Evolutionary conservation across 2,329 filamentous ascomycete species (phyloP), one percentile per base, ranked within the genome.

Genomic region (Ophiostoma piceae): DNA sequence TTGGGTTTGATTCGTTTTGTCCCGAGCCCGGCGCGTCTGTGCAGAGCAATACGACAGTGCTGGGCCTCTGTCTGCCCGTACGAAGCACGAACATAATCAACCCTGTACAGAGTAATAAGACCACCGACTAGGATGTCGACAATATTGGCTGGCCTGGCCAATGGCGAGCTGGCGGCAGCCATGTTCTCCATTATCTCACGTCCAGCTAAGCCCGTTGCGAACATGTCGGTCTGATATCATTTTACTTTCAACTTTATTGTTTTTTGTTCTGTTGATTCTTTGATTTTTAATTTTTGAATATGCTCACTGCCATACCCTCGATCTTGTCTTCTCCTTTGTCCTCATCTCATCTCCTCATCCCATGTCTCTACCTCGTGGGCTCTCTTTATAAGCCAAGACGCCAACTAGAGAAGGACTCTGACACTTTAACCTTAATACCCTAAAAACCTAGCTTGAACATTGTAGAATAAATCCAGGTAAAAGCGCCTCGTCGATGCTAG

Each of bases 81-180:
- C 26, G 26, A 54, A 54, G 26, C 2, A 29, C 26, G 26, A 54
- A 54, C n/a, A 54, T n/a, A 26, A 57, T 14, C 16, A 26, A 11
- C 8, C 8, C 51, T 57, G 14, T 19, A 3, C 19, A 29, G 26
- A 29, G 19, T 16, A 47, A 47, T 41, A 47, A 19, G 14, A 47
- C 39, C 9, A 41, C 11, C 11, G 2, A 41, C 12, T 19, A 16
- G 43, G 16, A 8, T 19, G 19, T 47, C n/a, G 11, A 4, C 51
- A 57, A 57, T 57, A 57, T 57, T 57, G 51, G 22, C n/a, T 57
- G 51, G 8, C 51, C 51, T 22, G 51, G 51, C 51, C 51, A 57
- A 57, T 57, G 8, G 8, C 19, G 16, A 19, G 16, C 7, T 2
- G 16, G 43, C 22, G 26, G 16, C 29, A 37, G 12, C 60, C 19